Evolutionary conservation across 345 rosid species (phyloP), one percentile per base, ranked within the genome.

Genomic region (Lepidium africanum): DNA sequence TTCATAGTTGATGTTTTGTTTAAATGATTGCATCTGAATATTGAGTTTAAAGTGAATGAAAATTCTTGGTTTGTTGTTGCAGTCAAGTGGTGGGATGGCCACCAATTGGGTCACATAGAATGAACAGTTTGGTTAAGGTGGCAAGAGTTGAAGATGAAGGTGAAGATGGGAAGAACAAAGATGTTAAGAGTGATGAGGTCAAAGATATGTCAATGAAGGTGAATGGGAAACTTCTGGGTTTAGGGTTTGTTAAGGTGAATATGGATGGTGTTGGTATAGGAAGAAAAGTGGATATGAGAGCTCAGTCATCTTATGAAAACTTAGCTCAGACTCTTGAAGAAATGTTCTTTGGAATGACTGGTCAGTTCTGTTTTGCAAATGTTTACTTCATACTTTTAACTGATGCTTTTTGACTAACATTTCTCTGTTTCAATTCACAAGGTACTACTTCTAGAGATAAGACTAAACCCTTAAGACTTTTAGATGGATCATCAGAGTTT

Each of bases 31-130:
- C 41, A 30, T 69, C 55, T 57, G 17, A 30, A 23, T n/a, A 45
- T 45, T 0, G 47, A n/a, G 72, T 35, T 30, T 37, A 36, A 7
- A 35, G 1, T 36, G 56, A 23, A 10, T 47, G 10, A 15, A 6
- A 12, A 0, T 27, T 46, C 14, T 42, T 71, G 62, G 74, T 39
- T 72, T 55, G 65, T 61, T 61, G 56, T 14, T 81, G 78, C 88
- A 85, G 96, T 72, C 96, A 85, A 73, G 85, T 87, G 59, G 97
- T 89, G 71, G 97, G 97, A 67, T 91, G 97, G 97, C 97, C 97
- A 6, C 97, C 97, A 8, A 73, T 91, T 57, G 76, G 96, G 75
- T 75, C 84, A 52, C 81, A 84, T 25, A 83, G 97, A 81, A 83
- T 87, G 90, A 85, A 84, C 83, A 82, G 83, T 65, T 80, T 88